Evolutionary conservation across 345 rosid species (phyloP), one percentile per base, ranked within the genome.

Genomic region (Gossypium australe): DNA sequence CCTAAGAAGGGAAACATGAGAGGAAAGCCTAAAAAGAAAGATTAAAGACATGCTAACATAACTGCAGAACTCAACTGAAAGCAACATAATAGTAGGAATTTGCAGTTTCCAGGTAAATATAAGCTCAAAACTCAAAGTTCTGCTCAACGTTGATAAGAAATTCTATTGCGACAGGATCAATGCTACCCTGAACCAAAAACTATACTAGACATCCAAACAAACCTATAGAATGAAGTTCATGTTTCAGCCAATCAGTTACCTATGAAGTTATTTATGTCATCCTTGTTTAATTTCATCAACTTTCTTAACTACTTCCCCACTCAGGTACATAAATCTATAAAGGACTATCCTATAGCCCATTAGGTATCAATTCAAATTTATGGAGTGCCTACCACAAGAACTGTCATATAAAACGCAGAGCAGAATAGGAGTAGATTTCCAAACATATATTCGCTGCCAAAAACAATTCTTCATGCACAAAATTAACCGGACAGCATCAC

Each of bases 61-160:
- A 66, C 52, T 11, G 47, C 29, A 43, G 27, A 44, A 16, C 29
- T 43, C 70, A 65, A 43, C 52, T 11, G 52, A 65, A 18, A 2
- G 8, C 10, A 11, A 11, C 52, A 44, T 44, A n/a, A 11, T 7
- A 20, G 24, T 11, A 43, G 27, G 52, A 65, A 65, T 18, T 44
- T 44, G 45, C 4, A 66, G 34, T 45, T 66, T 66, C 53, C n/a
- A 44, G 53, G 70, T 48, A 45, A 11, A 44, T 44, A 45, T 52
- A 66, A 43, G 53, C 34, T 20, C 52, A 44, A 66, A 66, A 66
- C 53, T 66, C 14, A n/a, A 66, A 66, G 11, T 66, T 66, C 49
- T 11, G 34, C 18, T 66, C 44, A 18, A n/a, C 34, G 12, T 4
- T 66, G 34, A 66, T 38, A 63, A 66, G 47, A 4, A 44, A 44